Conservation (phyloP, 345 rosid species). For the Moricandia moricandioides region DNA sequence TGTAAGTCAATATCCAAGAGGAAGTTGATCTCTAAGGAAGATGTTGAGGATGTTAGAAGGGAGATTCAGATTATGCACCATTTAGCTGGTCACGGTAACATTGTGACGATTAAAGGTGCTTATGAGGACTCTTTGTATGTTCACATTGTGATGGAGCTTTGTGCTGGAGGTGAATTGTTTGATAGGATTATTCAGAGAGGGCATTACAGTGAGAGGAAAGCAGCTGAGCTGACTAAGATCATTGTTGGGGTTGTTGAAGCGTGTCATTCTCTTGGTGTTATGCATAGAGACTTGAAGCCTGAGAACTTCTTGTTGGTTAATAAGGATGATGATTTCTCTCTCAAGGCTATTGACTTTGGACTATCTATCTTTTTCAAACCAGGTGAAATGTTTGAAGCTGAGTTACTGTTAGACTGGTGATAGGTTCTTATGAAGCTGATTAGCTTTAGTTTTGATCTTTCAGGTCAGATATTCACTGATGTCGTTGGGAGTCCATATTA, state of each 20-base stretch:
- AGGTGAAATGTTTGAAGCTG: slow-evolving; percentile 42
- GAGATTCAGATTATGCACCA: slow-evolving; percentile 99
- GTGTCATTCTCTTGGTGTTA: slow-evolving; percentile 95
- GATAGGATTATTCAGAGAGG: slow-evolving; percentile 98
- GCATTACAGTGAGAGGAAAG: slow-evolving; percentile 92
- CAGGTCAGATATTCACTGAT: slow-evolving; percentile 85
- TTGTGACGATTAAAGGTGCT: slow-evolving; percentile 94
- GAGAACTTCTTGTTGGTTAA: slow-evolving; percentile 99
- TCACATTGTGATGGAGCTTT: slow-evolving; percentile 97
- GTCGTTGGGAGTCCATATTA: slow-evolving; percentile 99
- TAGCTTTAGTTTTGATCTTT: background rate
- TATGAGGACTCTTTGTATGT: slow-evolving; percentile 82
- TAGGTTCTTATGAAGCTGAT: background rate
- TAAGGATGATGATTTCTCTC: slow-evolving; percentile 96
- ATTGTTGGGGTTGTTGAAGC: slow-evolving; percentile 96
- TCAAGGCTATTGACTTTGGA: slow-evolving; percentile 97
- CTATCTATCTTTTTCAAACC: slow-evolving; percentile 98
- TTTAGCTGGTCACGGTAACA: slow-evolving; percentile 87
- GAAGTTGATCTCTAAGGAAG: slow-evolving; percentile 92
- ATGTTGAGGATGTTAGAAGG: slow-evolving; percentile 91
- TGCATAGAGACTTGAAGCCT: slow-evolving; percentile 99
- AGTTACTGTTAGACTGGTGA: background rate
- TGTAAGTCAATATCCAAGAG: slow-evolving; percentile 97
- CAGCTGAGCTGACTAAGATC: slow-evolving; percentile 90
- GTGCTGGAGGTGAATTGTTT: slow-evolving; percentile 92